A percentile compares a stretch with the other conserved stretches of the same genome.
phyloP scores from a whole-genome alignment of 116 monocot species.

The Posidonia oceanica region DNA sequence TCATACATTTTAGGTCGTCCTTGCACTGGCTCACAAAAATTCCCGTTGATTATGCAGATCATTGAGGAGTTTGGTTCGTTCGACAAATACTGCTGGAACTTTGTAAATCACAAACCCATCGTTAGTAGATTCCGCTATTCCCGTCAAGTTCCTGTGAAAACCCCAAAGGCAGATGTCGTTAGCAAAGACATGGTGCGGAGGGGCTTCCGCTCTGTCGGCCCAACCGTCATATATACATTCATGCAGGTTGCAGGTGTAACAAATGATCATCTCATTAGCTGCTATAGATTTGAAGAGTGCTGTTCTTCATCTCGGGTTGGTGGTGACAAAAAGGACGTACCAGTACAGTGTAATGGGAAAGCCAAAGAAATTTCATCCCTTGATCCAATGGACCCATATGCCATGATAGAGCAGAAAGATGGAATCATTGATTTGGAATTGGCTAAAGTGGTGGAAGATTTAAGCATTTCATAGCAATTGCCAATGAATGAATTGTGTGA shows the following conservation, averaged over 20 bases:
- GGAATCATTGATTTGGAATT: conserved; percentile 2
- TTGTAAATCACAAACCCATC: conserved; percentile 56
- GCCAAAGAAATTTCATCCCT: conserved; percentile 5
- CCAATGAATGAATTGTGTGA: neutral
- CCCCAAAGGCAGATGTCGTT: conserved; percentile 57
- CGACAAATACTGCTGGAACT: conserved; percentile 60
- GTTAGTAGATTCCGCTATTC: conserved; percentile 44
- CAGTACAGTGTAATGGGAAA: neutral
- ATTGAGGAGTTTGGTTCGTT: conserved; percentile 74
- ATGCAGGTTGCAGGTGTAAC: conserved; percentile 68
- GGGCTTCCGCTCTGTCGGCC: conserved; percentile 67
- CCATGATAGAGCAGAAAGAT: neutral
- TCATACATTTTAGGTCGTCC: too few relatives aligned
- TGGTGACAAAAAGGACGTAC: neutral
- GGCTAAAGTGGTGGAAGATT: neutral
- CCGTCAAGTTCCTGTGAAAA: conserved; percentile 59
- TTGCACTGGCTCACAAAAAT: too few relatives aligned
- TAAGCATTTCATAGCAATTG: conserved; percentile 6
- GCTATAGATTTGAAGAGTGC: conserved; percentile 64
- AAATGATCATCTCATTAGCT: conserved; percentile 62
- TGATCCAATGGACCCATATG: neutral
- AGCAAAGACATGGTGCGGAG: conserved; percentile 67
- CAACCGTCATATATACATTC: conserved; percentile 71
- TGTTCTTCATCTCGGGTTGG: neutral
- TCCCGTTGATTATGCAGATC: conserved; percentile 18